A percentile compares a stretch with the other conserved stretches of the same genome.
Evolutionary conservation across 345 rosid species (phyloP).

Genomic region (Viola odorata): DNA sequence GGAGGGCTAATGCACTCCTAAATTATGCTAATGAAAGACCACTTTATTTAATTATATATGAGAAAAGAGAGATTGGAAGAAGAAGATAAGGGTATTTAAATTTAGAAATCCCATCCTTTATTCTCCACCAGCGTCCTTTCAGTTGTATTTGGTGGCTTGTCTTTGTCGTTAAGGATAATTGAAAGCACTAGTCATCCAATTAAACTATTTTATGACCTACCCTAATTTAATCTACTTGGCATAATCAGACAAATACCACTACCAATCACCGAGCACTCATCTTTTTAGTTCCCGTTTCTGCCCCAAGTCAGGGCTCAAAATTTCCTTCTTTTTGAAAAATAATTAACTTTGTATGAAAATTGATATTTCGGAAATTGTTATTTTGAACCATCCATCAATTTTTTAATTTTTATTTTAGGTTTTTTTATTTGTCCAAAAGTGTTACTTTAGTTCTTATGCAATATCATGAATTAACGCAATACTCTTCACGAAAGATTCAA

Average conservation of each 20-base stretch:
- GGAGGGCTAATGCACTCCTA: slow-evolving; percentile 7
- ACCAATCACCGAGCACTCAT: slow-evolving; percentile 13
- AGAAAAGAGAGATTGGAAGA: background rate
- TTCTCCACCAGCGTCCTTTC: slow-evolving; percentile 45
- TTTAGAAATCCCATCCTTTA: slow-evolving; percentile 22
- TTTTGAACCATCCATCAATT: too few species aligned
- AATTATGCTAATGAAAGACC: background rate
- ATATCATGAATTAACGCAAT: too few species aligned
- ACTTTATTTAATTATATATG: background rate
- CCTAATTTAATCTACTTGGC: slow-evolving; percentile 10
- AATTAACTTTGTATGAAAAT: too few species aligned
- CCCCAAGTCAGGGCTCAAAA: slow-evolving; percentile 12
- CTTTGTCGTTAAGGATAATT: slow-evolving; percentile 41
- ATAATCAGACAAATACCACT: slow-evolving; percentile 8
- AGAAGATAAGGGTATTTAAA: background rate
- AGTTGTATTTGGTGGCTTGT: slow-evolving; percentile 41
- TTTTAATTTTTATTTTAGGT: too few species aligned
- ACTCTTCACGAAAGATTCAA: too few species aligned
- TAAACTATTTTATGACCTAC: background rate
- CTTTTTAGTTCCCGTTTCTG: background rate
- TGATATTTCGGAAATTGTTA: too few species aligned
- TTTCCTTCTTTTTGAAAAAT: too few species aligned
- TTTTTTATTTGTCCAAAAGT: too few species aligned
- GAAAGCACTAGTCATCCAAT: slow-evolving; percentile 37
- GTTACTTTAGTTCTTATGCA: too few species aligned